phyloP scores from a whole-genome alignment of 2,329 filamentous ascomycete genomes.

The Diplocarpon rosae region DNA sequence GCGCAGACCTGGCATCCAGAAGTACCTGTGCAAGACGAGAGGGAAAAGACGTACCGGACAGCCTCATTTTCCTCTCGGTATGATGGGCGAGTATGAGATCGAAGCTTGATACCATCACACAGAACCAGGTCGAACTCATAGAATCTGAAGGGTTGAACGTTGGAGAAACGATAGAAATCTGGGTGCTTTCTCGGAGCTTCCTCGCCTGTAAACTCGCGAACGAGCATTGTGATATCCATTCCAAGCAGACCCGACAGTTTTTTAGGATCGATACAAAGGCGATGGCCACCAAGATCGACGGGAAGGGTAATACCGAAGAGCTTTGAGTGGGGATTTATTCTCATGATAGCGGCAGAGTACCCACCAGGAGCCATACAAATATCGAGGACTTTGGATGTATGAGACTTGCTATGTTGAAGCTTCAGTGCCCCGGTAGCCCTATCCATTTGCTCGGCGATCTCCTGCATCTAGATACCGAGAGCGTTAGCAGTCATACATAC shows the following conservation, averaged over 20 bases:
- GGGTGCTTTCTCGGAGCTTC: conserved; percentile 8
- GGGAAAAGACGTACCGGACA: conserved; percentile 1
- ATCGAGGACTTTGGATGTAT: conserved; percentile 17
- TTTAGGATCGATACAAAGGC: too few species aligned
- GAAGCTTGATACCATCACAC: conserved; percentile 21
- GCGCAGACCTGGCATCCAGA: not conserved
- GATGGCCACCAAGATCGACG: conserved; percentile 15
- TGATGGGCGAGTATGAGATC: conserved; percentile 16
- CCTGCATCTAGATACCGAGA: conserved; percentile 27
- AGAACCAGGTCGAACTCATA: conserved; percentile 22
- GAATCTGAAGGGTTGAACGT: conserved; percentile 12
- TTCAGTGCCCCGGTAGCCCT: conserved; percentile 7
- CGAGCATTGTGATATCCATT: conserved; percentile 9
- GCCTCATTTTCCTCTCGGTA: conserved; percentile 14
- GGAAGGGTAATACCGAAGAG: conserved; percentile 17
- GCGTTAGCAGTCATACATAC: too few species aligned
- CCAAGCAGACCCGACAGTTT: too few species aligned
- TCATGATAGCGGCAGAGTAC: conserved; percentile 10
- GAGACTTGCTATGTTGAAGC: not conserved
- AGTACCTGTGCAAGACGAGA: not conserved
- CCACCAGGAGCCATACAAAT: conserved; percentile 20
- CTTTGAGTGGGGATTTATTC: conserved; percentile 6
- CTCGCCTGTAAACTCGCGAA: not conserved
- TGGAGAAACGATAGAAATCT: conserved; percentile 7
- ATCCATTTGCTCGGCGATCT: conserved; percentile 34